These are phyloP conservation scores for Monosporozyma unispora DNA, from an alignment of 805 yeast genomes.

Conservation along the genomic window DNA sequence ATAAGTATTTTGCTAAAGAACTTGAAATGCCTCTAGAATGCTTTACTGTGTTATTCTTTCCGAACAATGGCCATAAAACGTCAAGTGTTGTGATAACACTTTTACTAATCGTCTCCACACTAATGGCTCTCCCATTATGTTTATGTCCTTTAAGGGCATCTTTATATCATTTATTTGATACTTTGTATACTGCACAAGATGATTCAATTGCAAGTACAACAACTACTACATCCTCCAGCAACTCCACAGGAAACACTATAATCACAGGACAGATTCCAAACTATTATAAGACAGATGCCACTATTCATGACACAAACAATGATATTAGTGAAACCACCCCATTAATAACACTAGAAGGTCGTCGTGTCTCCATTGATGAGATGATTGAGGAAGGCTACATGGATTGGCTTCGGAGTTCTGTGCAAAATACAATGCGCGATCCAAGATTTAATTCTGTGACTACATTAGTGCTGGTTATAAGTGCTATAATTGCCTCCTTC, in stretches of 20 bases:
- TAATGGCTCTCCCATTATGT: not conserved
- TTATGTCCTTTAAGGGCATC: not conserved
- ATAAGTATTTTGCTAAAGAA: not conserved
- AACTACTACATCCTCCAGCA: not conserved
- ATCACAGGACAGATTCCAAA: no score
- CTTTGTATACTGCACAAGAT: not conserved
- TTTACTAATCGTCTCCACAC: not conserved
- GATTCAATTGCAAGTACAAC: not conserved
- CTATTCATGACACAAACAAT: not conserved
- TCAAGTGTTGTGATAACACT: not conserved
- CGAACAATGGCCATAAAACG: not conserved
- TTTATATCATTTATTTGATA: not conserved
- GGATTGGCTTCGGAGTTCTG: constrained; percentile 4
- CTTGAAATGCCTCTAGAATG: not conserved
- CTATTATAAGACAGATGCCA: constrained; percentile 2
- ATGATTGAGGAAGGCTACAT: constrained; percentile 15
- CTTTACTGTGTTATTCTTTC: not conserved
- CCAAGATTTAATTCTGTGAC: constrained; percentile 42
- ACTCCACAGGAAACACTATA: not conserved
- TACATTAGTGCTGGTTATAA: constrained; percentile 32
- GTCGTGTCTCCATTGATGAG: constrained; percentile 12
- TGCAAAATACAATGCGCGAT: constrained; percentile 16
- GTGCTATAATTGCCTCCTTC: constrained; percentile 47
- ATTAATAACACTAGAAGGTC: constrained; percentile 4
- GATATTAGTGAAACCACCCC: constrained; percentile 2